Evolutionary conservation across 257 asterid genomes (phyloP), one percentile per base, ranked within the genome.

Genomic region (Solanum stenotomum): DNA sequence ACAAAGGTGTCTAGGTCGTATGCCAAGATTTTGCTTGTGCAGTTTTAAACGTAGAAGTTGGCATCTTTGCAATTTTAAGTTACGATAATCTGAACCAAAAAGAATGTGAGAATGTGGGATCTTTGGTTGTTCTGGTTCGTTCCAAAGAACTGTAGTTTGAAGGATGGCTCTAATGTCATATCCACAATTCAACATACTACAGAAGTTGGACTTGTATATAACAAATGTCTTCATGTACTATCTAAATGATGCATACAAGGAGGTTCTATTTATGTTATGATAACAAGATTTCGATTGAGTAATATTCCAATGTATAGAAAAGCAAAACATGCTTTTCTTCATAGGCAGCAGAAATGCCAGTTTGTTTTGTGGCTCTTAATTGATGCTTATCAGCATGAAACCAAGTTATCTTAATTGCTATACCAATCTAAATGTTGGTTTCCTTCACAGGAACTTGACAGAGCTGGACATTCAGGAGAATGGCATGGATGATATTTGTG

Each of bases 381-480:
- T 79, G 38, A 81, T 46, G 29, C 29, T 46, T 46, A 81, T 29
- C 70, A 81, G 25, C 70, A 46, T 27, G 68, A 46, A 46, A 29
- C 70, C 20, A 12, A 29, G 40, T 46, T 16, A 18, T 29, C 42
- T 81, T 27, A 27, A 49, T 81, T 81, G 42, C 44, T 8, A 15
- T 81, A 29, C 70, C 42, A 10, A 29, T 81, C 70, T 81, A 18
- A 27, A 81, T 81, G 29, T 18, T 29, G 40, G 85, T 81, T 46
- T 49, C 20, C 87, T 76, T 86, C 88, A 59, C 91, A 95, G 98
- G 98, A 93, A 90, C 90, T 93, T 96, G 95, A 96, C 91, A n/a
- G 99, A 96, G 93, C 98, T 96, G 71, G 93, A 96, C 92, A 92
- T 96, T 83, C 96, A 93, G 78, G 99, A 96, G 91, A 89, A 94